Evolutionary conservation across 192 early-diverging fungal species (phyloP).

Genomic region (Coemansia biformis): DNA sequence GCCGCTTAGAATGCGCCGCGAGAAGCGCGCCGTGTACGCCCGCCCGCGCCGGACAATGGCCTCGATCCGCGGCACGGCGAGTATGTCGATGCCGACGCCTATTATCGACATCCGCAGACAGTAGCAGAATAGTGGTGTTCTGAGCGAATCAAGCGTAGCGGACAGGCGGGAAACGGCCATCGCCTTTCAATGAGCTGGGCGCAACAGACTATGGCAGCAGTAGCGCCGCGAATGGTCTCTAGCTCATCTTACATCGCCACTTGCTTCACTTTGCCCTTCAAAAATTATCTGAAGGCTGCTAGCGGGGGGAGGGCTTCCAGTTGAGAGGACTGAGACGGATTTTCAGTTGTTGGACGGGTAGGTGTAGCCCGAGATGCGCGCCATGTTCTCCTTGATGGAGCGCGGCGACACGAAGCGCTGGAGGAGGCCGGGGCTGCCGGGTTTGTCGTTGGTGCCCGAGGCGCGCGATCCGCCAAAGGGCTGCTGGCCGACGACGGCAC

Average conservation of each 20-base stretch:
- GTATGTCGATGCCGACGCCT: slow-evolving; percentile 74
- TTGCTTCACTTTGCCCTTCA: too few species aligned
- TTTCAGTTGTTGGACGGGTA: slow-evolving; percentile 80
- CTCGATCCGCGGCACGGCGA: slow-evolving; percentile 61
- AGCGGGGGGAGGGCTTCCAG: too few species aligned
- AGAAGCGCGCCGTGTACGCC: slow-evolving; percentile 48
- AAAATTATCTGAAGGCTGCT: too few species aligned
- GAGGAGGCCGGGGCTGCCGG: slow-evolving; percentile 73
- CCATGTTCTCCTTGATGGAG: slow-evolving; percentile 93
- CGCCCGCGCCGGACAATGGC: slow-evolving; percentile 50
- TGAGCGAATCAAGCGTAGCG: too few species aligned
- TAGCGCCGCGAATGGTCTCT: too few species aligned
- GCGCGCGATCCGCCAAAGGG: slow-evolving; percentile 92
- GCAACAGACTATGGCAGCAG: too few species aligned
- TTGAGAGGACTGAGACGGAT: too few species aligned
- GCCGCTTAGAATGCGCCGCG: slow-evolving; percentile 56
- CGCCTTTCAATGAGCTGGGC: too few species aligned
- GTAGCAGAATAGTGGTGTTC: neutral
- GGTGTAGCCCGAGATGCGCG: slow-evolving; percentile 66
- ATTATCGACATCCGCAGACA: slow-evolving; percentile 46
- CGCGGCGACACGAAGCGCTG: slow-evolving; percentile 89
- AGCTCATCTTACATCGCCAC: too few species aligned
- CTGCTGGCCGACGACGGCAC: slow-evolving; percentile 96
- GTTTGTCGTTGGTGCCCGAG: slow-evolving; percentile 99
- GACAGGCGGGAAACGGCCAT: too few species aligned